Percentiles rank a stretch among this genome's conserved stretches.
These are phyloP conservation scores for Melanogaster broomeanus DNA, from an alignment of 768 basidiomycete species.

Conservation along the genomic window DNA sequence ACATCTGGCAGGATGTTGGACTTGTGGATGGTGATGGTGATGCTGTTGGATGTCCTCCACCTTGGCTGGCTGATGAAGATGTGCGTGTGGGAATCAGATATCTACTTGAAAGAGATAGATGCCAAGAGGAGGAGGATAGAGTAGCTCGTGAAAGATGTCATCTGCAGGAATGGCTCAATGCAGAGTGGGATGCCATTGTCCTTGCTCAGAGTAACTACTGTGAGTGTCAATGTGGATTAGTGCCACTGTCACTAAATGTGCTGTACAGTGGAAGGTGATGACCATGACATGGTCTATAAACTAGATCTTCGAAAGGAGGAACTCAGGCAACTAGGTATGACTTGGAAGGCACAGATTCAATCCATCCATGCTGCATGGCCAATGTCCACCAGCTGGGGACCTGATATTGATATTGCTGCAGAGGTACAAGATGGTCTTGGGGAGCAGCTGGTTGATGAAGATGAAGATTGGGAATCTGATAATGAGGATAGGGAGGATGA, in stretches of 20 bases:
- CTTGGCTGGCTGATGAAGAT: constrained; percentile 1
- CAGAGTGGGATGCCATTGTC: neutral
- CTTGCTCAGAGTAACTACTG: neutral
- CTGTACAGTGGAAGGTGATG: neutral
- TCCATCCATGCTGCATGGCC: neutral
- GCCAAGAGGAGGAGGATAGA: constrained; percentile 1
- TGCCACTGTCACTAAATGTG: too few relatives aligned
- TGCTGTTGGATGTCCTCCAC: too few relatives aligned
- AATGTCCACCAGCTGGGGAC: neutral
- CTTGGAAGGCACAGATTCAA: neutral
- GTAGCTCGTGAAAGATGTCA: neutral
- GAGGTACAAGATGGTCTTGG: neutral
- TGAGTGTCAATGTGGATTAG: too few relatives aligned
- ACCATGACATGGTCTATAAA: neutral
- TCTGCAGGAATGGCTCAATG: constrained; percentile 1
- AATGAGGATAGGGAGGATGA: neutral
- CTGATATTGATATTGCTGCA: neutral
- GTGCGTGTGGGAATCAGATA: constrained; percentile 7
- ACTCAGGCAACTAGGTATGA: neutral
- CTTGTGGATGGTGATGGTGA: too few relatives aligned
- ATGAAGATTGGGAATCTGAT: neutral
- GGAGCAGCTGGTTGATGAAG: neutral
- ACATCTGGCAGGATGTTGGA: too few relatives aligned
- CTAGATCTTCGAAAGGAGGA: neutral
- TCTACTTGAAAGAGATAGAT: neutral